phyloP scores from a whole-genome alignment of 768 basidiomycete genomes.

The Baorangia bicolor region DNA sequence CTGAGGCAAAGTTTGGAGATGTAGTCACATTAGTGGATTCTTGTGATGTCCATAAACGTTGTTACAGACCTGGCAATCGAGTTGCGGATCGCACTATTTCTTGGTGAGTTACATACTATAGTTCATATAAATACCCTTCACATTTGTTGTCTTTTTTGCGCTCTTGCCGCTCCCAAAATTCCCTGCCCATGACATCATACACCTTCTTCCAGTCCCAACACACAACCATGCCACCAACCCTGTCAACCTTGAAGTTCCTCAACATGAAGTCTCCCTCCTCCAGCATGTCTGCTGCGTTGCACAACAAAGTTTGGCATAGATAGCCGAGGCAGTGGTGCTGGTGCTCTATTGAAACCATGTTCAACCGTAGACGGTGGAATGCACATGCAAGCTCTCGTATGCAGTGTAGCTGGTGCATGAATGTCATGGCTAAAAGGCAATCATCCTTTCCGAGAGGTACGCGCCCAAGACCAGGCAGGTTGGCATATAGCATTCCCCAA shows the following conservation, averaged over 20 bases:
- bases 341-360: constrained; percentile 13
- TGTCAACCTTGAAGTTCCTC: constrained; percentile 25
- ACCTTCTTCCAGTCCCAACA: constrained; percentile 27
- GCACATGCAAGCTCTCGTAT: constrained; percentile 6
- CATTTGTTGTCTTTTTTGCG: too few species aligned
- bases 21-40: too few species aligned
- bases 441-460: constrained; percentile 6
- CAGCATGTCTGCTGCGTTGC: constrained; percentile 33
- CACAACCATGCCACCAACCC: constrained; percentile 15
- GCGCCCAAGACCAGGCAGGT: constrained; percentile 10
- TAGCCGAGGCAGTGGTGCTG: constrained; percentile 39
- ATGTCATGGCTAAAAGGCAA: constrained; percentile 5
- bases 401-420: constrained; percentile 10
- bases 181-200: constrained; percentile 11
- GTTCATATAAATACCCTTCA: too few species aligned
- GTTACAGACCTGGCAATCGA: too few species aligned
- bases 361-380: constrained; percentile 5
- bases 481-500: constrained; percentile 9
- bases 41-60: too few species aligned
- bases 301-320: constrained; percentile 36
- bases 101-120: too few species aligned
- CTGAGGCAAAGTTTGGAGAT: too few species aligned
- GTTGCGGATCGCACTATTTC: too few species aligned
- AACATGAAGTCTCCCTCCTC: constrained; percentile 36
- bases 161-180: constrained; percentile 1